A percentile compares a stretch with the other conserved stretches of the same genome.
These are phyloP conservation scores for Mrakia frigida DNA, from an alignment of 768 basidiomycete genomes.

Conservation along the genomic window DNA sequence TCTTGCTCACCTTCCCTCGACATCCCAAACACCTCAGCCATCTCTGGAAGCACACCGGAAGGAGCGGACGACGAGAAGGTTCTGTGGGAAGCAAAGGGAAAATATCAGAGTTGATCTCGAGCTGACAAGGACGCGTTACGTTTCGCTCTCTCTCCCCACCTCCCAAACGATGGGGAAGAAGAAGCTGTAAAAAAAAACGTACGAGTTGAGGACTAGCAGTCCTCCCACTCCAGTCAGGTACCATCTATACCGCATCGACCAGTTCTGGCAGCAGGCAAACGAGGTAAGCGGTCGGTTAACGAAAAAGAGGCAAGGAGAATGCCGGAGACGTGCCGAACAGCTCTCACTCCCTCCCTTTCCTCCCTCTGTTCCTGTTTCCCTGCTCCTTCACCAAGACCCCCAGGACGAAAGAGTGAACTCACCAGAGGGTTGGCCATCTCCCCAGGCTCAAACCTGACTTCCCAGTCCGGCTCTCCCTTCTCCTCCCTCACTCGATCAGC, in stretches of 20 bases:
- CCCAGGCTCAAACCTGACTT: slow-evolving; percentile 7
- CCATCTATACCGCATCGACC: not conserved
- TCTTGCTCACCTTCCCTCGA: not conserved
- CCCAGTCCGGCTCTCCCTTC: slow-evolving; percentile 11
- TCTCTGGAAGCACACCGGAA: slow-evolving; percentile 25
- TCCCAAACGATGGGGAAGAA: not conserved
- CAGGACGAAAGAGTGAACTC: not conserved
- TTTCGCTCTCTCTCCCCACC: too few relatives aligned
- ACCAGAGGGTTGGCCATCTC: slow-evolving; percentile 12
- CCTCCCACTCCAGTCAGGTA: slow-evolving; percentile 19
- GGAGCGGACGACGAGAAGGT: slow-evolving; percentile 35
- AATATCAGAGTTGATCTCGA: not conserved
- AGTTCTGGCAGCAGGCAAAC: slow-evolving; percentile 24
- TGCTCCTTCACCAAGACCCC: not conserved
- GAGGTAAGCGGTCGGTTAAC: too few relatives aligned
- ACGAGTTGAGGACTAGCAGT: slow-evolving; percentile 17
- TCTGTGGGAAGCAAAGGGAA: slow-evolving; percentile 8
- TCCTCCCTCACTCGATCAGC: not conserved
- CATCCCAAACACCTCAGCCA: slow-evolving; percentile 28
- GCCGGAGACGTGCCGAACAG: too few relatives aligned
- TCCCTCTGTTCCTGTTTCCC: not conserved
- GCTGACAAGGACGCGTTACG: not conserved
- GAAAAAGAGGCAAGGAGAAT: too few relatives aligned
- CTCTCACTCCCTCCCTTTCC: too few relatives aligned
- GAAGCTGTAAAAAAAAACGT: too few relatives aligned